A percentile compares a stretch with the other conserved stretches of the same genome.
These are phyloP conservation scores for Dictyostelium capitatum DNA, from an alignment of 78 protist genomes.

Conservation along the genomic window DNA sequence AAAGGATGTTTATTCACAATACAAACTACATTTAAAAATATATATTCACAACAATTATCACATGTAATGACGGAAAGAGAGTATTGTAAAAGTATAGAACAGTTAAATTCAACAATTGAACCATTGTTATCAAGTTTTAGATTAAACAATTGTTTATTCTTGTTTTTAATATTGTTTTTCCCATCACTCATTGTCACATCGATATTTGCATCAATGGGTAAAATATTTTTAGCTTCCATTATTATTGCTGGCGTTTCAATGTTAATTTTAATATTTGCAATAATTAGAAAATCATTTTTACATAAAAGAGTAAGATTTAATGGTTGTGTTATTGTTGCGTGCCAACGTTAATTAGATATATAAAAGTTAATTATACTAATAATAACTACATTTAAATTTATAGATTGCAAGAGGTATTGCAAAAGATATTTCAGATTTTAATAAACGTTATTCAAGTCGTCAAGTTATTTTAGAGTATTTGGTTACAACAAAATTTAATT, in stretches of 20 bases:
- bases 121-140: background rate
- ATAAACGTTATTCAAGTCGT: conserved; percentile 1
- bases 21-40: conserved; percentile 4
- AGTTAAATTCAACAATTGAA: background rate
- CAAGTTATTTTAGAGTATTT: conserved; percentile 10
- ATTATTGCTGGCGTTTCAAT: background rate
- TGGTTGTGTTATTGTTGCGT: too few species aligned
- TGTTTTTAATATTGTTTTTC: background rate
- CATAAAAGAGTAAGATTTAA: background rate
- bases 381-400: background rate
- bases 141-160: background rate
- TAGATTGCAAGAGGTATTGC: background rate
- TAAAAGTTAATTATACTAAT: background rate
- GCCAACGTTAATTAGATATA: too few species aligned
- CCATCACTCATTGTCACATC: background rate
- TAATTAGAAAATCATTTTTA: conserved; percentile 1
- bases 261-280: background rate
- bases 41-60: background rate
- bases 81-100: background rate
- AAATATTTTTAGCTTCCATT: background rate
- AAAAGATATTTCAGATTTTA: background rate
- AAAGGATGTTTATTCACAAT: background rate
- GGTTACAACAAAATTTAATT: background rate
- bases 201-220: background rate
- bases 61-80: background rate